Percentiles rank a stretch among this genome's conserved stretches.
These are phyloP conservation scores for Solanum appendiculatum DNA, from an alignment of 257 asterid genomes.

Conservation along the genomic window DNA sequence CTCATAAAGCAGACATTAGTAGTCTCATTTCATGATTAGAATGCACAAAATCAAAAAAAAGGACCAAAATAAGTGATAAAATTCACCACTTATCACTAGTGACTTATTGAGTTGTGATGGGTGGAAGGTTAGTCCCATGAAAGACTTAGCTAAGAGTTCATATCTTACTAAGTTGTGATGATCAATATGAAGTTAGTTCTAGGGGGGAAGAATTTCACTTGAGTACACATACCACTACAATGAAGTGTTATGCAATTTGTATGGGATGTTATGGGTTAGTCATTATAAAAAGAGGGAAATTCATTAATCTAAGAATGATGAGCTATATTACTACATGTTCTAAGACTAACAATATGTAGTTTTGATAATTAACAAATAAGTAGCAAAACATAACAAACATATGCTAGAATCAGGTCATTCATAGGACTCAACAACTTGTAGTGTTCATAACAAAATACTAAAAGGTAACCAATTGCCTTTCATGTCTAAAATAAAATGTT, in stretches of 20 bases:
- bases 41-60: background rate
- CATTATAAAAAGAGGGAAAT: background rate
- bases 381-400: background rate
- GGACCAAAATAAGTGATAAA: background rate
- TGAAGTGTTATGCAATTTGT: too few species aligned
- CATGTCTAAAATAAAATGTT: background rate
- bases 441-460: background rate
- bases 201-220: background rate
- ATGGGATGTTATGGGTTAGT: background rate
- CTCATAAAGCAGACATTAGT: background rate
- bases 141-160: background rate
- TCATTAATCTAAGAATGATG: background rate
- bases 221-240: too few species aligned
- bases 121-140: too few species aligned
- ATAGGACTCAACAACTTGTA: background rate
- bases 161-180: background rate
- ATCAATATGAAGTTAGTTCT: background rate
- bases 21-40: background rate
- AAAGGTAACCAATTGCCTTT: background rate
- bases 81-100: background rate
- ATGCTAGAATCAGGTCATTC: background rate
- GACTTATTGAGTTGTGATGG: background rate
- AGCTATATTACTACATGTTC: background rate
- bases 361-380: background rate
- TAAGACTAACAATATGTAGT: background rate